Base-by-base conservation (phyloP, 1,139 yeast genomes). In the Entelexis paramagnoliae region DNA sequence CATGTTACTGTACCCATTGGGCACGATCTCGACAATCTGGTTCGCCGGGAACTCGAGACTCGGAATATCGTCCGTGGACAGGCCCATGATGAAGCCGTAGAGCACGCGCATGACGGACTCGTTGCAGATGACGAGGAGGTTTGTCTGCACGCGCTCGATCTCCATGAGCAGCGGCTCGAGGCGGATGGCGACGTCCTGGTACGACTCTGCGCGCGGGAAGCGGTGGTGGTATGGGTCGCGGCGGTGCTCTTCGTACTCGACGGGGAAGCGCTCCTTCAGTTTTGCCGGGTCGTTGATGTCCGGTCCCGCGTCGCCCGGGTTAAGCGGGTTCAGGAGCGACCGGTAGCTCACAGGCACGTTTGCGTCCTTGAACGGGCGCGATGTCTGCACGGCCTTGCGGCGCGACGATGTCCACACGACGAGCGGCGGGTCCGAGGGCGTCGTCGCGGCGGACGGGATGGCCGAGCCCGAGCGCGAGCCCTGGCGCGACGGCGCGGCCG, bases 361-460 rank as follows among this genome's bases (percentile, higher is more conserved):
- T 49, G 71, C 73, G 10, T 77, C 74, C 40, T 77, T 72, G 65
- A 89, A 84, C 55, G 74, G 78, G 51, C 75, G 74, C 0, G 93
- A 88, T 1, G 95, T 80, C 61, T 88, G 87, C 16, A 82, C 74
- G 0, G 96, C 88, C 62, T 96, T 77, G 60, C 78, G 74, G 55
- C 95, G 78, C 7, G 93, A 88, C 0, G 96, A 89, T 0, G 96
- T 86, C 96, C 97, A 91, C 14, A 91, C 88, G 7, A 79, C 79
- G 45, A 67, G 55, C 19, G 62, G 63, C 17, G 64, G 52, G n/a
- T 58, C 61, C 32, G 10, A 53, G 46, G 33, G 57, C 40, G 32
- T 34, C 7, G 34, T 33, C 20, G 36, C 26, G 26, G 28, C 46
- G 16, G 20, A 49, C 36, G 24, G 36, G 7, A 36, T 20, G 16